phyloP scores from a whole-genome alignment of 441 rosid species.

The Adansonia rubrostipa region DNA sequence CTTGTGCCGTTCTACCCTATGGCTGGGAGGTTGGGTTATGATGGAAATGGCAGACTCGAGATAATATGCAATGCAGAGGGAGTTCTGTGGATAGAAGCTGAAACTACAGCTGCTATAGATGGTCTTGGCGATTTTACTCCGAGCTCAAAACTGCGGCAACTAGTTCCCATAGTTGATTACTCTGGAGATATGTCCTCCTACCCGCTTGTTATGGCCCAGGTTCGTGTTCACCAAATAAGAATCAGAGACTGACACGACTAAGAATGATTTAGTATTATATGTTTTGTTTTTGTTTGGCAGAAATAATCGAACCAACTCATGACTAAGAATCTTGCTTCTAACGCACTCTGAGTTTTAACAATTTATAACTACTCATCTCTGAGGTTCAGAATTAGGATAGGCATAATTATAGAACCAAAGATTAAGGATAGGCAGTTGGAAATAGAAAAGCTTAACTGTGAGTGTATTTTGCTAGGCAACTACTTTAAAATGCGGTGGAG shows the following conservation, averaged over 20 bases:
- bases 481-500: slow-evolving; percentile 37
- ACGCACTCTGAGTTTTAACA: background rate
- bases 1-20: slow-evolving; percentile 50
- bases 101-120: slow-evolving; percentile 27
- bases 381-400: background rate
- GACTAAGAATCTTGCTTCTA: background rate
- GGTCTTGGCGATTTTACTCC: slow-evolving; percentile 38
- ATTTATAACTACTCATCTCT: background rate
- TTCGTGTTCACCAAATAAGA: background rate
- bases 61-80: slow-evolving; percentile 45
- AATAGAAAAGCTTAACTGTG: background rate
- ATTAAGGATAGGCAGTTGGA: background rate
- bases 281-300: background rate
- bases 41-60: slow-evolving; percentile 39
- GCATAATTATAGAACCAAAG: background rate
- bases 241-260: background rate
- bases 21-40: slow-evolving; percentile 46
- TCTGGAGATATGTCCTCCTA: slow-evolving; percentile 32
- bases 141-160: slow-evolving; percentile 26
- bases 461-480: slow-evolving; percentile 31
- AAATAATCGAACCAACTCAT: background rate
- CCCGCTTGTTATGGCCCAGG: slow-evolving; percentile 38
- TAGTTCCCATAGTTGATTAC: slow-evolving; percentile 36
- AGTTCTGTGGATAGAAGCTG: slow-evolving; percentile 44
- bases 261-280: background rate